A percentile compares a stretch with the other conserved stretches of the same genome.
Evolutionary conservation across 1,284 basidiomycete species (phyloP).

Genomic region (Microbotryomycetes sp.): DNA sequence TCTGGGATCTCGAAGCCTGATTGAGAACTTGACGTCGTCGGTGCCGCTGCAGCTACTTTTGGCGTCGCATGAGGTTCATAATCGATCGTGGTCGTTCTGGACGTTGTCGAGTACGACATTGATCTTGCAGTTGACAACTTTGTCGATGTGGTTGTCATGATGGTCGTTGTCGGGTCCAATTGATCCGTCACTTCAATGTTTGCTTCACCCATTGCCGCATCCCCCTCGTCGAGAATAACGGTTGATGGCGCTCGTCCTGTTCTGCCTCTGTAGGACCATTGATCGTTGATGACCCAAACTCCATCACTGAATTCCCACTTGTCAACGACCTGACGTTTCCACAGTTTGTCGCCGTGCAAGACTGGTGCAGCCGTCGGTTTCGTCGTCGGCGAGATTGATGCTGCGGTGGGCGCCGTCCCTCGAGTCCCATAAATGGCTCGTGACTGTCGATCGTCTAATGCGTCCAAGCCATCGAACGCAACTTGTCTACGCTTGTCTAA

Average conservation of each 20-base stretch:
- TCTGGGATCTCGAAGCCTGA: conserved; percentile 20
- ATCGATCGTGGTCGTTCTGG: neutral
- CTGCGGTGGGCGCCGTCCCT: too few species aligned
- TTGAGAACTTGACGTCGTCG: neutral
- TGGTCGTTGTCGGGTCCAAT: neutral
- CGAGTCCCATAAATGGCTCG: too few species aligned
- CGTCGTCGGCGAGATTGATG: conserved; percentile 39
- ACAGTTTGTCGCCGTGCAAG: neutral
- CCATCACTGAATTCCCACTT: conserved; percentile 8
- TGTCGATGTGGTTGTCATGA: neutral
- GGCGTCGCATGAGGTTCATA: neutral
- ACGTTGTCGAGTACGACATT: neutral
- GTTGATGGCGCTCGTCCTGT: neutral
- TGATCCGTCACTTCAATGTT: neutral
- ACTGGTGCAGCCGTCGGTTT: neutral
- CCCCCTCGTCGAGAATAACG: neutral
- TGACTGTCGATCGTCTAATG: too few species aligned
- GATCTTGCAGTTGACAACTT: neutral
- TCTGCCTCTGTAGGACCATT: conserved; percentile 5
- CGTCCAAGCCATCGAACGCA: too few species aligned
- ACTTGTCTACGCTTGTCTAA: too few species aligned
- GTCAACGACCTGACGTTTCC: neutral
- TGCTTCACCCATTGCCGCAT: neutral
- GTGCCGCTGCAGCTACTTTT: conserved; percentile 2
- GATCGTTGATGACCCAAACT: conserved; percentile 3